Evolutionary conservation across 768 basidiomycete genomes (phyloP), one percentile per base, ranked within the genome.

Genomic region (Boletus tylopilopsis): DNA sequence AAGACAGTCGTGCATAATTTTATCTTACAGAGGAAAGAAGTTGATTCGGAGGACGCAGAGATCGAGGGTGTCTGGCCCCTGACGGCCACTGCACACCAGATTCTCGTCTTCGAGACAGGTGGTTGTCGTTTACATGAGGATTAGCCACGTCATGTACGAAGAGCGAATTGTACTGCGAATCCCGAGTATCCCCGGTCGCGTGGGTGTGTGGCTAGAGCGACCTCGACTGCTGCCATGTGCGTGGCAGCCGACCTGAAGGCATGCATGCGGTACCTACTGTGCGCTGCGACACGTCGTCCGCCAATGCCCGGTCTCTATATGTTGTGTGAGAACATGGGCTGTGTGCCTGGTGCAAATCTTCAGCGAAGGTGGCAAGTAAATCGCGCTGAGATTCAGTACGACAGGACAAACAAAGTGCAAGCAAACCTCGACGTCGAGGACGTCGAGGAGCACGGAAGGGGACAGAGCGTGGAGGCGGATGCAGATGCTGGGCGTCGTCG

Each of bases 51-150:
- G 43, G 68, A 67, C 43, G 65, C 57, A 33, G 47, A 12, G n/a
- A 53, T 43, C 12, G 60, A 58, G 49, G 67, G 53, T 18, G 55
- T 67, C 23, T 70, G 68, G 67, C 61, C 64, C 13, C 45, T 68
- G 1, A 62, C 57, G 21, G 64, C 64, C 40, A 44, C 44, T 18
- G 67, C 55, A 16, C 67, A 68, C 45, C 64, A 68, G 54, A 66
- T 68, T 42, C 59, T 66, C 27, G 56, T 69, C 42, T 68, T 69
- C 42, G 49, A 53, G 38, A 19, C 51, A 44, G n/a, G n/a, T n/a
- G n/a, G n/a, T n/a, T n/a, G n/a, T n/a, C n/a, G n/a, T n/a, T n/a
- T n/a, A n/a, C n/a, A n/a, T n/a, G n/a, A n/a, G n/a, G 29, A 30
- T 30, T 22, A 30, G 34, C 22, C 21, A 38, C 24, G 18, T 54